A percentile compares a stretch with the other conserved stretches of the same genome.
These are phyloP conservation scores for Solanum virginianum DNA, from an alignment of 257 asterid species.

Conservation along the genomic window DNA sequence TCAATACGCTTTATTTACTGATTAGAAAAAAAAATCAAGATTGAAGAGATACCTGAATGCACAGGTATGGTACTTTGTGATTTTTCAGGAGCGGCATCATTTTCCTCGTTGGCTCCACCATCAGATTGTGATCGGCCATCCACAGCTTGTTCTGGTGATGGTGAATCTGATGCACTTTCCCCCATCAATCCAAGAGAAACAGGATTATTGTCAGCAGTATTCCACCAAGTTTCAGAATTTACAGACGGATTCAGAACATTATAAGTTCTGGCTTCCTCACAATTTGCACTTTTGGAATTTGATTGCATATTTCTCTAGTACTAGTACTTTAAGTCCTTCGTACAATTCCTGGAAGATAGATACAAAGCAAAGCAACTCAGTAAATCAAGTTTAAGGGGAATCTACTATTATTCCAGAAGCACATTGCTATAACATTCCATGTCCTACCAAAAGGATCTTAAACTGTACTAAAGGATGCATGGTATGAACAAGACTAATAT, in stretches of 20 bases:
- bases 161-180: conserved; percentile 52
- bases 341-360: background rate
- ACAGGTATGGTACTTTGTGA: conserved; percentile 25
- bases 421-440: background rate
- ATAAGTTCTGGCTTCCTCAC: conserved; percentile 20
- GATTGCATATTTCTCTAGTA: conserved; percentile 36
- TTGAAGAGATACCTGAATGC: conserved; percentile 30
- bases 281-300: conserved; percentile 30
- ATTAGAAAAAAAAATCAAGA: background rate
- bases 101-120: conserved; percentile 44
- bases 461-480: background rate
- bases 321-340: background rate
- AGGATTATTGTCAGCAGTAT: conserved; percentile 25
- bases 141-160: conserved; percentile 51
- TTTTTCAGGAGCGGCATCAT: conserved; percentile 34
- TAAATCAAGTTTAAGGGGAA: background rate
- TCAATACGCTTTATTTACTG: background rate
- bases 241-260: conserved; percentile 17
- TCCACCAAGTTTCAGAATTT: conserved; percentile 49
- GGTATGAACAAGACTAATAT: background rate
- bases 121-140: conserved; percentile 65
- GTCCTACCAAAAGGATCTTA: background rate
- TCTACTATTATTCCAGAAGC: background rate
- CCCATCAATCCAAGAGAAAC: conserved; percentile 27
- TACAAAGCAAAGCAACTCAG: background rate